These are phyloP conservation scores for Cladosporium cucumerinum DNA, from an alignment of 2,329 filamentous ascomycete species.

Conservation along the genomic window DNA sequence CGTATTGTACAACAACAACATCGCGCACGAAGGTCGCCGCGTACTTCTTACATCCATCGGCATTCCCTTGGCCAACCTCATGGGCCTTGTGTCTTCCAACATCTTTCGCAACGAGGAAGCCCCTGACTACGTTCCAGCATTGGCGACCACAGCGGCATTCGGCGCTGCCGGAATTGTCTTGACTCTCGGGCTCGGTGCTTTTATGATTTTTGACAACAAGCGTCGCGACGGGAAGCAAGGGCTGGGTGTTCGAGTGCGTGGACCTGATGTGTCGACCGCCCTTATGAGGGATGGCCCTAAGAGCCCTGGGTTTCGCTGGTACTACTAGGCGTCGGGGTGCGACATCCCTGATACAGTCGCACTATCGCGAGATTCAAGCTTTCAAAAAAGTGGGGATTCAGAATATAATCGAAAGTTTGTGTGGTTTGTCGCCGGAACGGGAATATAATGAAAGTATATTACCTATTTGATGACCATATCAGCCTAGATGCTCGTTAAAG, in stretches of 20 bases:
- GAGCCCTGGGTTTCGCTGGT: constrained; percentile 45
- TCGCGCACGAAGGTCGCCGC: constrained; percentile 71
- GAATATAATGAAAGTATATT: neutral
- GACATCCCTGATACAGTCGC: neutral
- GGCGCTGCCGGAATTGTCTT: constrained; percentile 58
- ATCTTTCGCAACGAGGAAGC: constrained; percentile 63
- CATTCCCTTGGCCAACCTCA: constrained; percentile 72
- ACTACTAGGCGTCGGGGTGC: constrained; percentile 24
- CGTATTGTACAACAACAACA: constrained; percentile 78
- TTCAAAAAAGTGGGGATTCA: neutral
- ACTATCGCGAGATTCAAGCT: neutral
- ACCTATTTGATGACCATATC: neutral
- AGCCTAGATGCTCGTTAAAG: neutral
- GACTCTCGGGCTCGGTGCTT: constrained; percentile 56
- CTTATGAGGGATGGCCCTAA: constrained; percentile 44
- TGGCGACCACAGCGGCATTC: constrained; percentile 63
- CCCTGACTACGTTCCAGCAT: constrained; percentile 64
- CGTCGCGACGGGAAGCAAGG: constrained; percentile 53
- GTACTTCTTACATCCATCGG: constrained; percentile 68
- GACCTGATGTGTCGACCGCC: constrained; percentile 48
- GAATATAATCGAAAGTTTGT: neutral
- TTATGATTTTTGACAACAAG: constrained; percentile 64
- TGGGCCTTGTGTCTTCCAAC: constrained; percentile 68
- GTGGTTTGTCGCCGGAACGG: neutral
- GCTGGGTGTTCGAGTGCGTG: constrained; percentile 47